Evolutionary conservation across 495 filamentous ascomycete genomes (phyloP), one percentile per base, ranked within the genome.

Genomic region (Penicillium dipodomyicola): DNA sequence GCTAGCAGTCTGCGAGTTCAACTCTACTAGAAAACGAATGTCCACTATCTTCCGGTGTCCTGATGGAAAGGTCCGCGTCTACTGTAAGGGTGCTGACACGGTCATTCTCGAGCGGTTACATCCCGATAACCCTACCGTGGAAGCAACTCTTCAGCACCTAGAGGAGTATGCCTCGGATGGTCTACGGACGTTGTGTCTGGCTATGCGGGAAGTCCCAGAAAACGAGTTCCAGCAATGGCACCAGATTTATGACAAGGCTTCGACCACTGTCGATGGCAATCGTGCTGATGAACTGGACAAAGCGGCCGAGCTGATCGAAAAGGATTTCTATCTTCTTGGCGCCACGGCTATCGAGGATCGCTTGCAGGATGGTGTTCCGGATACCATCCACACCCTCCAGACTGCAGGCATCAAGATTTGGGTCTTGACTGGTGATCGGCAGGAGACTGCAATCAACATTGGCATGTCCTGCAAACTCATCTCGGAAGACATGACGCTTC

Each of bases 381-480:
- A 99, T 69, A 99, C 95, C 3, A 99, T 99, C 59, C 91, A 97
- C 72, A 97, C 93, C 0, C 82, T 99, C 10, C 95, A 99, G 67
- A 89, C 90, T 54, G 95, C 95, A 20, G 94, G 94, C 29, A 97
- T 99, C 72, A 99, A 99, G 75, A 85, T 99, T 44, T 99, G 95
- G 94, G 95, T 99, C 20, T 74, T 99, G 69, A 99, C 95, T 39
- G 95, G 95, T 65, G 95, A 99, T 77, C 82, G 95, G 65, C 95
- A 99, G 69, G 95, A 99, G 69, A 99, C 95, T 46, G 95, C 95
- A 48, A 99, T 99, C 77, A 99, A 99, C 67, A 99, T 99, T 64
- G 95, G 95, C 55, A 99, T 99, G 95, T 96, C 91, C 65, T 99
- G 95, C 74, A 97, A 97, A 76, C 81, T 99, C 23, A 91, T 99